A percentile compares a stretch with the other conserved stretches of the same genome.
These are phyloP conservation scores for Torrubiella hemipterigena DNA, from an alignment of 2,329 filamentous ascomycete species.

Conservation along the genomic window DNA sequence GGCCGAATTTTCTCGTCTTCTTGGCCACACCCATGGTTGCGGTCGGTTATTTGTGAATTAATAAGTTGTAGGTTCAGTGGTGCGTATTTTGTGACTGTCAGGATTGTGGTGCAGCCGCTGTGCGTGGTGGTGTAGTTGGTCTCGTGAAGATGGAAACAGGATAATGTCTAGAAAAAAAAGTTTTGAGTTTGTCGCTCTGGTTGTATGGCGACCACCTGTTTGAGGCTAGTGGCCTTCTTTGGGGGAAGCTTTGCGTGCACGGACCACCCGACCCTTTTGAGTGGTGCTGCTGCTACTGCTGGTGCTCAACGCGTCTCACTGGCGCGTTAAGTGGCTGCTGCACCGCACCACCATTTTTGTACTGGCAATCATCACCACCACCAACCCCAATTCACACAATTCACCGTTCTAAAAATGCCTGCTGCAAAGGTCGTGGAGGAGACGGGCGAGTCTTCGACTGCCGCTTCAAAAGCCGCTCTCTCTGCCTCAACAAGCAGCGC, in stretches of 20 bases:
- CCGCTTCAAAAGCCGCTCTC: conserved; percentile 44
- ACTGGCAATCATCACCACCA: too few species aligned
- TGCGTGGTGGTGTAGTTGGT: too few species aligned
- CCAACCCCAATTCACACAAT: conserved; percentile 6
- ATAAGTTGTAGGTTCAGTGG: conserved; percentile 4
- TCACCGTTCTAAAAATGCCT: conserved; percentile 28
- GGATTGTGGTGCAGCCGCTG: not conserved
- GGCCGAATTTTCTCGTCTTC: conserved; percentile 83
- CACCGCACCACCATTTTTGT: too few species aligned
- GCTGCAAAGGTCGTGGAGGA: conserved; percentile 36
- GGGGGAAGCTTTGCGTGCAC: conserved; percentile 12
- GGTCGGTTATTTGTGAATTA: not conserved
- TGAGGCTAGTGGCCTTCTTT: not conserved
- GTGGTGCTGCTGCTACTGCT: not conserved
- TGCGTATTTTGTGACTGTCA: not conserved
- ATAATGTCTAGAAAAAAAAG: too few species aligned
- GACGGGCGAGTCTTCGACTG: conserved; percentile 48
- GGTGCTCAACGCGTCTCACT: conserved; percentile 19
- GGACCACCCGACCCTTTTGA: conserved; percentile 10
- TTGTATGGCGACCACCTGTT: not conserved
- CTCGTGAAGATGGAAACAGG: too few species aligned
- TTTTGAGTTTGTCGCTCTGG: not conserved
- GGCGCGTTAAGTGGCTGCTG: conserved; percentile 24
- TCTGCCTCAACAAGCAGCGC: conserved; percentile 36
- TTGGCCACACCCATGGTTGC: conserved; percentile 71